Evolutionary conservation across 1,284 basidiomycete species (phyloP), one percentile per base, ranked within the genome.

Genomic region (Rhodotorula sp.): DNA sequence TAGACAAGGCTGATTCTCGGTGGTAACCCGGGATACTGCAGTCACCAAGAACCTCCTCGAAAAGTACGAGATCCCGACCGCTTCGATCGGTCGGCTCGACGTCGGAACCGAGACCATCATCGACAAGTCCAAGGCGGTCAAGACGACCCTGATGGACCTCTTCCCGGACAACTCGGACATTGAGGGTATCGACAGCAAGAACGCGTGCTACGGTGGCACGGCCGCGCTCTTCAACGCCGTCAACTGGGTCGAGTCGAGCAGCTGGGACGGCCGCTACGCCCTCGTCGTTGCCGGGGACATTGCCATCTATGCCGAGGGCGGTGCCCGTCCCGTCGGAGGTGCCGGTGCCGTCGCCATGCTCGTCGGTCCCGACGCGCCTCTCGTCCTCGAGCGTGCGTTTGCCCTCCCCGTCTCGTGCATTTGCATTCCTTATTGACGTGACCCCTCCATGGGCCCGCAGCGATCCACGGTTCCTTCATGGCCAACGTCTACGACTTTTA

Each of bases 51-150:
- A 89, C 75, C 88, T 99, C 55, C 86, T 99, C 76, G 87, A 92
- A 80, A 98, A 97, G 83, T 97, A 91, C 87, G 89, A 94, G 84
- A 87, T 99, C 79, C 94, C 98, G 85, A 95, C 95, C 73, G 90
- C 87, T 80, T 93, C 91, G 68, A 95, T 99, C 81, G 95, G 95
- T 71, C 93, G 95, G 77, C 88, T 99, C 71, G 95, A 99, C 77
- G 94, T 99, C 77, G 95, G 95, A 70, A 99, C 97, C 47, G 97
- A 99, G 83, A 98, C 97, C 65, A 92, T 99, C 84, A 97, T 99
- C 79, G 95, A 99, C 88, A 99, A 99, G 85, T 95, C 94, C 73
- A 99, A 99, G 84, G 93, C 95, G 43, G 94, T 95, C 83, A 99
- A 99, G 85, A 98, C 97, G 6, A 89, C 93, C 69, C 87, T 99